phyloP scores from a whole-genome alignment of 2,329 filamentous ascomycete genomes.

The Metarhizium sp. region DNA sequence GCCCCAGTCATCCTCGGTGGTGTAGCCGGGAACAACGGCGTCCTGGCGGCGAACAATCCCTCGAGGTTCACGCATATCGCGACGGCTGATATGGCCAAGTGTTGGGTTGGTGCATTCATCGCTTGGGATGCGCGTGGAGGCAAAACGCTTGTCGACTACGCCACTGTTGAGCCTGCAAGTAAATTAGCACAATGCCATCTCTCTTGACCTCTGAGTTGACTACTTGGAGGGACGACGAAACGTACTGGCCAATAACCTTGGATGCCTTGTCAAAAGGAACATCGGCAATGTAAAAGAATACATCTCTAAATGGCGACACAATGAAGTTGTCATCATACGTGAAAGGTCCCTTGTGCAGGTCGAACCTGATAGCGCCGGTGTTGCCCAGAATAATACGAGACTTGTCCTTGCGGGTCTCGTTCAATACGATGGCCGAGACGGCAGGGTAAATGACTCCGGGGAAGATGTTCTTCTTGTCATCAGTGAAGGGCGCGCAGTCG shows the following conservation, averaged over 20 bases:
- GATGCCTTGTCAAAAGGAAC: conserved; percentile 38
- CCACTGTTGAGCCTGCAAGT: conserved; percentile 31
- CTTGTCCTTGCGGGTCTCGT: conserved; percentile 35
- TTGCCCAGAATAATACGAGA: conserved; percentile 51
- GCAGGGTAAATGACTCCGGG: conserved; percentile 38
- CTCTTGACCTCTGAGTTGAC: not conserved
- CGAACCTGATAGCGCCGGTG: conserved; percentile 52
- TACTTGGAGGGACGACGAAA: not conserved
- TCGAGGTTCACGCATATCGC: conserved; percentile 16
- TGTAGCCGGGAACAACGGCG: conserved; percentile 38
- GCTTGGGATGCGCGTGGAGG: conserved; percentile 23
- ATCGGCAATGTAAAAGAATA: conserved; percentile 42
- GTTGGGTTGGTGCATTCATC: conserved; percentile 41
- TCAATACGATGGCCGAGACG: conserved; percentile 41
- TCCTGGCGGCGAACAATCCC: conserved; percentile 40
- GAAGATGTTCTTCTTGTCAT: conserved; percentile 47
- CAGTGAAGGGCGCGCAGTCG: conserved; percentile 42
- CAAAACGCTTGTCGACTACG: conserved; percentile 25
- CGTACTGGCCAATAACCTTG: conserved; percentile 19
- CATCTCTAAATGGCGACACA: conserved; percentile 44
- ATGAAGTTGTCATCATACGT: conserved; percentile 44
- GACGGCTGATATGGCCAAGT: conserved; percentile 13
- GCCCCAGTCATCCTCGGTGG: conserved; percentile 48
- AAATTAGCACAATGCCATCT: not conserved
- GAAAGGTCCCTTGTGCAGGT: conserved; percentile 53